These are phyloP conservation scores for Pythium vanterpoolii DNA, from an alignment of 352 stramenopile species.

Conservation along the genomic window DNA sequence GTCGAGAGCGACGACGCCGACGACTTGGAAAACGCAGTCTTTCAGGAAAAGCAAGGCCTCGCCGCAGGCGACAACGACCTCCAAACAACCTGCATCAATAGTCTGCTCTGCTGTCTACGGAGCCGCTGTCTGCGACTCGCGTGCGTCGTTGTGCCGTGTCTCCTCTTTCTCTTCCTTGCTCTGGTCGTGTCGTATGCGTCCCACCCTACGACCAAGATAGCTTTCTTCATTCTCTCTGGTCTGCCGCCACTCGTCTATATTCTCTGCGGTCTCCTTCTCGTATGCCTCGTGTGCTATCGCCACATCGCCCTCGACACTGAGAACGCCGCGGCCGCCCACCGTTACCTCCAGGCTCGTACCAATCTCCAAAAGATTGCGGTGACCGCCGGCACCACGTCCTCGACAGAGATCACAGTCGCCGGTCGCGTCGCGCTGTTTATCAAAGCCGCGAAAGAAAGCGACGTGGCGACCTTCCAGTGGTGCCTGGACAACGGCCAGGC, in stretches of 20 bases:
- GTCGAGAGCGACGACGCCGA: slow-evolving; percentile 26
- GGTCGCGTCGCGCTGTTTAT: slow-evolving; percentile 66
- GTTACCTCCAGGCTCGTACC: slow-evolving; percentile 36
- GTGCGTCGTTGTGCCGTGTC: slow-evolving; percentile 53
- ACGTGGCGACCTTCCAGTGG: slow-evolving; percentile 46
- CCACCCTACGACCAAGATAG: slow-evolving; percentile 24
- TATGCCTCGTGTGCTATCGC: slow-evolving; percentile 45
- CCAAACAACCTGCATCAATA: slow-evolving; percentile 36
- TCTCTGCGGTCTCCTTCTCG: slow-evolving; percentile 28
- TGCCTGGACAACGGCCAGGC: slow-evolving; percentile 58
- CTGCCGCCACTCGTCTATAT: slow-evolving; percentile 42
- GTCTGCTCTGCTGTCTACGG: slow-evolving; percentile 58
- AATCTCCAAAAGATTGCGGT: slow-evolving; percentile 57
- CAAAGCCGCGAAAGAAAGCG: slow-evolving; percentile 41
- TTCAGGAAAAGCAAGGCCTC: slow-evolving; percentile 48
- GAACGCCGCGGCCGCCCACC: slow-evolving; percentile 60
- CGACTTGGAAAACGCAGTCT: slow-evolving; percentile 51
- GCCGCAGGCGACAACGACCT: slow-evolving; percentile 21
- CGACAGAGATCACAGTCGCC: slow-evolving; percentile 29
- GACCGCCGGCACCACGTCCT: slow-evolving; percentile 31
- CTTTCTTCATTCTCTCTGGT: slow-evolving; percentile 43
- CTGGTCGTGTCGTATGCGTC: slow-evolving; percentile 29
- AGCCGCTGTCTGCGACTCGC: slow-evolving; percentile 52
- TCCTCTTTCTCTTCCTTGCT: slow-evolving; percentile 52
- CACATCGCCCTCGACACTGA: slow-evolving; percentile 48